Percentiles rank a stretch among this genome's conserved stretches.
These are phyloP conservation scores for Leptosphaerulina australis DNA, from an alignment of 2,329 filamentous ascomycete genomes.

Conservation along the genomic window DNA sequence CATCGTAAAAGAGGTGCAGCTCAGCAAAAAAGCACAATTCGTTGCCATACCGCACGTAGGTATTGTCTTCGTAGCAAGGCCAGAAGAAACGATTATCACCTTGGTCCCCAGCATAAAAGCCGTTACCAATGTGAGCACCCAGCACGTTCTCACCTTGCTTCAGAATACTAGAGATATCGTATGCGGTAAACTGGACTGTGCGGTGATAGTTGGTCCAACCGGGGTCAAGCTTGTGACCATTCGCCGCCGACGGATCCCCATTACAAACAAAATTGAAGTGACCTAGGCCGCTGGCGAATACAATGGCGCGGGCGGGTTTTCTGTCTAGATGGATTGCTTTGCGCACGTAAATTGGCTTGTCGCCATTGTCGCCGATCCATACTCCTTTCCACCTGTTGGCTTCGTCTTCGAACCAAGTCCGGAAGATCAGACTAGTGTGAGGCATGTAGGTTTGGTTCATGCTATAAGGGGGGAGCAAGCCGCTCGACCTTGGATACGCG, in stretches of 20 bases:
- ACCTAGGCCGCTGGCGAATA: conserved; percentile 50
- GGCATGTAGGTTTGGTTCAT: conserved; percentile 55
- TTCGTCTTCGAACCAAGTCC: conserved; percentile 52
- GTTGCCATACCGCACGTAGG: conserved; percentile 43
- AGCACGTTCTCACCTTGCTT: conserved; percentile 43
- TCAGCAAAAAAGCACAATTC: conserved; percentile 53
- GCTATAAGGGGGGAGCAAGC: conserved; percentile 48
- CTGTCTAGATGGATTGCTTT: conserved; percentile 38
- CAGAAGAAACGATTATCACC: conserved; percentile 52
- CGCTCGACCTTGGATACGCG: conserved; percentile 46
- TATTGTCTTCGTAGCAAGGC: conserved; percentile 53
- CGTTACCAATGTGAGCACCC: conserved; percentile 50
- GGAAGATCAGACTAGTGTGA: conserved; percentile 51
- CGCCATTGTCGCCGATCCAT: conserved; percentile 50
- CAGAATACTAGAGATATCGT: conserved; percentile 50
- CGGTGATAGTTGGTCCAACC: conserved; percentile 52
- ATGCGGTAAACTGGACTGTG: conserved; percentile 53
- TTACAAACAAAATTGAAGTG: conserved; percentile 51
- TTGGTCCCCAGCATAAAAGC: conserved; percentile 55
- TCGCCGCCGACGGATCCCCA: conserved; percentile 42
- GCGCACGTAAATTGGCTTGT: conserved; percentile 52
- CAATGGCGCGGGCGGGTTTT: conserved; percentile 44
- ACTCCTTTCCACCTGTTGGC: conserved; percentile 51
- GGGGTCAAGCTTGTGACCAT: conserved; percentile 37
- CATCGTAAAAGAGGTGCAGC: conserved; percentile 48